Evolutionary conservation across 2,329 filamentous ascomycete species (phyloP), one percentile per base, ranked within the genome.

Genomic region (Raffaelea deltoideospora): DNA sequence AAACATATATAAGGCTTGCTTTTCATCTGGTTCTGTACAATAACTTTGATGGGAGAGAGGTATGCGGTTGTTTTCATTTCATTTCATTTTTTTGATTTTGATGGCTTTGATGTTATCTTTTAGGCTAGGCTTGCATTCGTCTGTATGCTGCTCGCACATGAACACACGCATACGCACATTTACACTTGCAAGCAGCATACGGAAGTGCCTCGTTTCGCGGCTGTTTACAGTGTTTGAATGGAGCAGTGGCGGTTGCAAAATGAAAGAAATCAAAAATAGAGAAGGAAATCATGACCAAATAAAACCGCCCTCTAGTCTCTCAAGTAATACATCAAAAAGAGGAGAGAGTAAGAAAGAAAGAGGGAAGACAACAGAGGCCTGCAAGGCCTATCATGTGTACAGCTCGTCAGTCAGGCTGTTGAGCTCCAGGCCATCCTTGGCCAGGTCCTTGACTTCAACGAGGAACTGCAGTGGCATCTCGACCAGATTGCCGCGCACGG

Each of bases 401-500:
- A 86, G 57, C 49, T 76, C 73, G 49, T 81, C 71, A 2, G 81
- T 86, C 47, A 85, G 56, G 20, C 67, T 65, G 58, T 87, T 86
- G 44, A 86, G 58, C 18, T 69, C 67, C 49, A 93, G 48, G 0
- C 86, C 85, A 47, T 85, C 73, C 65, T 86, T 78, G 4, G 87
- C 88, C 54, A 95, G 77, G 54, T 95, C 86, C 49, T 84, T 72
- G 9, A 73, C 70, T 24, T 86, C 80, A 48, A 79, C 78, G 54
- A 94, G 61, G 62, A 95, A 95, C 45, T 84, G 65, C 47, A 95
- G 63, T 21, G 86, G 85, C 87, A 95, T 95, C 64, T 94, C 83
- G 8, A 95, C 79, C 32, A 86, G 57, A 9, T 69, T 81, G 3
- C 81, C 81, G 41, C 74, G 69, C 28, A 87, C 64, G 37, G 71